Percentiles rank a stretch among this genome's conserved stretches.
phyloP scores from a whole-genome alignment of 768 basidiomycete genomes.

The Lyophyllum atratum region DNA sequence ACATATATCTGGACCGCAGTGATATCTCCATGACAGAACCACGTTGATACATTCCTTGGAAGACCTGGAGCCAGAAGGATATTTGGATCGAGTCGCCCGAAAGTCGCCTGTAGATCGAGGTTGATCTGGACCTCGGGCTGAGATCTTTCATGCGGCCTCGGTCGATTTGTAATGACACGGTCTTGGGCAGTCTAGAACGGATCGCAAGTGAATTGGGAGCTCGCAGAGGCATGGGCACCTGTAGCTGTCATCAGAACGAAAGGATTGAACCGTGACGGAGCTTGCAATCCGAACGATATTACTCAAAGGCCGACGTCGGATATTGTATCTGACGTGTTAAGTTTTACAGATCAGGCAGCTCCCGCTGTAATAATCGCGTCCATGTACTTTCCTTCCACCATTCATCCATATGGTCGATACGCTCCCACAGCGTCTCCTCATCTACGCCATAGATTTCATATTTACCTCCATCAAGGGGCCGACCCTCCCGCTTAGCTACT shows the following conservation, averaged over 20 bases:
- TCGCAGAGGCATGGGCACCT: background rate
- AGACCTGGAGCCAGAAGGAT: background rate
- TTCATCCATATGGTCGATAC: conserved; percentile 79
- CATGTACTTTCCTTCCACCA: conserved; percentile 96
- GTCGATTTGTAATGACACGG: too few relatives aligned
- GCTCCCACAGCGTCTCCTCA: conserved; percentile 84
- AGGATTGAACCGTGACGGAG: background rate
- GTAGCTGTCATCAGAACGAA: background rate
- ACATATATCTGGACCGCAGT: background rate
- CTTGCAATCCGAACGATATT: background rate
- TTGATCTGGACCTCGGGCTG: background rate
- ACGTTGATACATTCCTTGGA: background rate
- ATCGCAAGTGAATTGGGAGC: background rate
- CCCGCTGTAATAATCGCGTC: conserved; percentile 78
- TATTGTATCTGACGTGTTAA: background rate
- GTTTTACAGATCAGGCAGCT: conserved; percentile 71
- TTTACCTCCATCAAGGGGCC: conserved; percentile 63
- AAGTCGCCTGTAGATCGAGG: background rate
- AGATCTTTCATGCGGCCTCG: background rate
- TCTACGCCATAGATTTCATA: conserved; percentile 88
- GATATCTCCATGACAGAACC: background rate
- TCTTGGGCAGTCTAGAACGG: too few relatives aligned
- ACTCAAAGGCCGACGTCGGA: background rate
- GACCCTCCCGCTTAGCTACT: conserved; percentile 75
- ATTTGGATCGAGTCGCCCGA: background rate